phyloP scores from a whole-genome alignment of 805 yeast genomes.

The Hanseniaspora taiwanica region DNA sequence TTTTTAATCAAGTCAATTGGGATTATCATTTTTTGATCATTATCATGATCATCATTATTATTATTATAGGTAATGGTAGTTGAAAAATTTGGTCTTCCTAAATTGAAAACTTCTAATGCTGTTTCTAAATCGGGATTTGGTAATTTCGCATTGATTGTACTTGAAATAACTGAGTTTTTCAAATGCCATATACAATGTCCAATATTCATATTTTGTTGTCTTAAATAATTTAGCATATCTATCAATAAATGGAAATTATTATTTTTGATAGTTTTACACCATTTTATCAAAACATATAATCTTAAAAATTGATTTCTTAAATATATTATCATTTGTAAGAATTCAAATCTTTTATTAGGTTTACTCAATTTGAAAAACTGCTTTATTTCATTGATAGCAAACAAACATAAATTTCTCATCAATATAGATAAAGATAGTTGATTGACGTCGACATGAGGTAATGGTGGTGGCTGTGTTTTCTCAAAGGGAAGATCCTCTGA shows the following conservation, averaged over 20 bases:
- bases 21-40: slow-evolving; percentile 21
- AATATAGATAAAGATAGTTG: slow-evolving; percentile 21
- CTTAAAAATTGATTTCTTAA: slow-evolving; percentile 76
- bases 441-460: slow-evolving; percentile 25
- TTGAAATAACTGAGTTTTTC: slow-evolving; percentile 37
- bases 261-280: slow-evolving; percentile 58
- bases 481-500: background rate
- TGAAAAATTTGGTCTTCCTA: slow-evolving; percentile 66
- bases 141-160: slow-evolving; percentile 75
- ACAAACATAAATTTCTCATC: slow-evolving; percentile 21
- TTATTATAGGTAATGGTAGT: slow-evolving; percentile 41
- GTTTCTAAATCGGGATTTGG: slow-evolving; percentile 87
- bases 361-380: slow-evolving; percentile 22
- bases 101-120: slow-evolving; percentile 68
- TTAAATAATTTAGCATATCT: slow-evolving; percentile 78
- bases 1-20: slow-evolving; percentile 34
- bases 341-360: slow-evolving; percentile 43
- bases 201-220: slow-evolving; percentile 62
- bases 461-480: slow-evolving; percentile 10
- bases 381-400: slow-evolving; percentile 20
- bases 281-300: slow-evolving; percentile 73
- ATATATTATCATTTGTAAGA: slow-evolving; percentile 54
- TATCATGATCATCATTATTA: slow-evolving; percentile 1
- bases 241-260: slow-evolving; percentile 62
- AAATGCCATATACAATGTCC: slow-evolving; percentile 51